phyloP scores from a whole-genome alignment of 2,329 filamentous ascomycete species.

The Dryadomyces quercus-mongolicae region DNA sequence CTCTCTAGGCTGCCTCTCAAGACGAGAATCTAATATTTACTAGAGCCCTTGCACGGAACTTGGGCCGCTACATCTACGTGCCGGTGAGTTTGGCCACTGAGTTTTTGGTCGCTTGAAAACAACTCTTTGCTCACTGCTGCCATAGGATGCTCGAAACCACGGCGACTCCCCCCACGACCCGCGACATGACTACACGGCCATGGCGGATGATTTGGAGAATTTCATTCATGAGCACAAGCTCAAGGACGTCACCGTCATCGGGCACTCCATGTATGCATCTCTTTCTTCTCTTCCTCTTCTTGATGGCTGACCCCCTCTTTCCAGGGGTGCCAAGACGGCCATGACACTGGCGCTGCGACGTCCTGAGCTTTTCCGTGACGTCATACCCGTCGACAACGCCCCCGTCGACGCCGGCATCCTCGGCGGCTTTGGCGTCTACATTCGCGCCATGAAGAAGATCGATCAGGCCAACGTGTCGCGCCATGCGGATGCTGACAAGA shows the following conservation, averaged over 20 bases:
- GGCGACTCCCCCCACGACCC: conserved; percentile 73
- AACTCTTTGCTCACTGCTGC: not conserved
- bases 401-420: conserved; percentile 69
- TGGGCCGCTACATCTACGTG: conserved; percentile 70
- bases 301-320: not conserved
- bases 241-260: conserved; percentile 65
- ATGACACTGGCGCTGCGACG: conserved; percentile 73
- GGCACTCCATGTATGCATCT: conserved; percentile 68
- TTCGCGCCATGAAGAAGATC: conserved; percentile 74
- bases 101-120: conserved; percentile 1
- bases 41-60: conserved; percentile 71
- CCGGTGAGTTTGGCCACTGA: conserved; percentile 41
- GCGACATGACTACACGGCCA: conserved; percentile 66
- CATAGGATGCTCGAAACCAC: conserved; percentile 80
- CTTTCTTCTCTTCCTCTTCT: not conserved
- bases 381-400: conserved; percentile 86
- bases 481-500: conserved; percentile 67
- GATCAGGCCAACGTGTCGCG: conserved; percentile 55
- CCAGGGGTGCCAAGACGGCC: conserved; percentile 78
- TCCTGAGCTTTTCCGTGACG: conserved; percentile 52
- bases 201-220: conserved; percentile 70
- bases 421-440: conserved; percentile 66
- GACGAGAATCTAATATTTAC: not conserved
- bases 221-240: conserved; percentile 66
- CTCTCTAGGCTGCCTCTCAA: too few species aligned